phyloP scores from a whole-genome alignment of 1,139 yeast genomes.

The Candida labiduridarum region DNA sequence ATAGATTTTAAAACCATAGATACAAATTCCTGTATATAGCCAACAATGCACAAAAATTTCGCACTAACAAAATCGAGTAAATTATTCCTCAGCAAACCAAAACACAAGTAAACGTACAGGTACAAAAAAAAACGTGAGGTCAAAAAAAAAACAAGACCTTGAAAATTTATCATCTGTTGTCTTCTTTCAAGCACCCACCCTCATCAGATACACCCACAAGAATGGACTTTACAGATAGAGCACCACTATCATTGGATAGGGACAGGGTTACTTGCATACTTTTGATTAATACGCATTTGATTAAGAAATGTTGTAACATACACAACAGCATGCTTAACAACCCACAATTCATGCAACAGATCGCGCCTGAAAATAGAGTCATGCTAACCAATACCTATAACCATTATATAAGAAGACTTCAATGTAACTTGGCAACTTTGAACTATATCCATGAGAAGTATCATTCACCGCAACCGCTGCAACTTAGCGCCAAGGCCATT shows the following conservation, averaged over 20 bases:
- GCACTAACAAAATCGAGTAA: neutral
- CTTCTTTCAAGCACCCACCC: neutral
- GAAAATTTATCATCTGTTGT: neutral
- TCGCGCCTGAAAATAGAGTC: slow-evolving; percentile 40
- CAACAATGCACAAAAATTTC: neutral
- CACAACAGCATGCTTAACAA: slow-evolving; percentile 40
- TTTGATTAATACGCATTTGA: slow-evolving; percentile 53
- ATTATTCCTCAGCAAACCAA: slow-evolving; percentile 2
- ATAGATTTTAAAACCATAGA: slow-evolving; percentile 1
- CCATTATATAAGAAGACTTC: slow-evolving; percentile 54
- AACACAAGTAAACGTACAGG: slow-evolving; percentile 1
- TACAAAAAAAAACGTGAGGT: slow-evolving; percentile 3
- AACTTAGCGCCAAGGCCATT: slow-evolving; percentile 29
- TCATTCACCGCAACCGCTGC: slow-evolving; percentile 30
- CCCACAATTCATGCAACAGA: slow-evolving; percentile 36
- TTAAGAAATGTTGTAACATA: slow-evolving; percentile 49
- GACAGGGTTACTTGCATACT: slow-evolving; percentile 54
- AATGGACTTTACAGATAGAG: slow-evolving; percentile 16
- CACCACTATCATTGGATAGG: slow-evolving; percentile 32
- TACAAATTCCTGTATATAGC: slow-evolving; percentile 10
- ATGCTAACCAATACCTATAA: slow-evolving; percentile 49
- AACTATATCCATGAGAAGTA: slow-evolving; percentile 56
- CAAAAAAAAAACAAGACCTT: slow-evolving; percentile 2
- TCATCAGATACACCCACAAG: neutral
- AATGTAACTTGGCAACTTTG: slow-evolving; percentile 55